Percentiles rank a stretch among this genome's conserved stretches.
phyloP scores from a whole-genome alignment of 805 yeast genomes.

The Wickerhamiella bombiphila region DNA sequence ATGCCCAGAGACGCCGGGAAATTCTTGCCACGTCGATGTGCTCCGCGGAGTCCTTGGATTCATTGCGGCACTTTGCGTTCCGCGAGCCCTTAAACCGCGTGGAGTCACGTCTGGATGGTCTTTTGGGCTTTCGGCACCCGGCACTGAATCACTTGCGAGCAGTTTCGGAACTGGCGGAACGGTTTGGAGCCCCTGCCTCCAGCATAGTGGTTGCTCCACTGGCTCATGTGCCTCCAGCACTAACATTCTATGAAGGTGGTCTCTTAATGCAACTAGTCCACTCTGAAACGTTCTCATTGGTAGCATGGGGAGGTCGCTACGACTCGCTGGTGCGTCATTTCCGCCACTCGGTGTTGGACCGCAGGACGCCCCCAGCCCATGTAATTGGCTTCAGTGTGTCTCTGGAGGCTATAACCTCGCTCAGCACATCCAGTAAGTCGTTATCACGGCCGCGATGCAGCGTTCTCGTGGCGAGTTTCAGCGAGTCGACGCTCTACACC shows the following conservation, averaged over 20 bases:
- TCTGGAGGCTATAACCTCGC: constrained; percentile 34
- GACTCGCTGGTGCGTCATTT: constrained; percentile 56
- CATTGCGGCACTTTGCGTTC: constrained; percentile 68
- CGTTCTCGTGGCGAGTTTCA: constrained; percentile 60
- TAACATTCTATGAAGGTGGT: constrained; percentile 57
- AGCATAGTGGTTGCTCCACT: constrained; percentile 57
- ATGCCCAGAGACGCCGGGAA: constrained; percentile 37
- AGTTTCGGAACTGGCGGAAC: constrained; percentile 39
- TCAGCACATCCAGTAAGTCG: constrained; percentile 7
- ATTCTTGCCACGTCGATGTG: constrained; percentile 55
- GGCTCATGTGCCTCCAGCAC: constrained; percentile 48
- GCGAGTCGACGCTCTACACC: constrained; percentile 39
- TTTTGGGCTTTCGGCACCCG: constrained; percentile 61
- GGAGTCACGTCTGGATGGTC: constrained; percentile 42
- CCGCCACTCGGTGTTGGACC: constrained; percentile 37
- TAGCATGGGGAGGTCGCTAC: constrained; percentile 92
- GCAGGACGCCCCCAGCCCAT: constrained; percentile 27
- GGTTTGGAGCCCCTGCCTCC: constrained; percentile 36
- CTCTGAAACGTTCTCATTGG: constrained; percentile 26
- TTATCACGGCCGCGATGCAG: constrained; percentile 47
- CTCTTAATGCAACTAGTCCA: constrained; percentile 74
- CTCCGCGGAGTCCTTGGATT: constrained; percentile 69
- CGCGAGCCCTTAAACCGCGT: constrained; percentile 52
- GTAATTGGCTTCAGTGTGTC: constrained; percentile 80
- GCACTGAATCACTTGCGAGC: constrained; percentile 50